Conservation (phyloP, 2,329 filamentous ascomycete genomes). For the Uncinocarpus reesii region DNA sequence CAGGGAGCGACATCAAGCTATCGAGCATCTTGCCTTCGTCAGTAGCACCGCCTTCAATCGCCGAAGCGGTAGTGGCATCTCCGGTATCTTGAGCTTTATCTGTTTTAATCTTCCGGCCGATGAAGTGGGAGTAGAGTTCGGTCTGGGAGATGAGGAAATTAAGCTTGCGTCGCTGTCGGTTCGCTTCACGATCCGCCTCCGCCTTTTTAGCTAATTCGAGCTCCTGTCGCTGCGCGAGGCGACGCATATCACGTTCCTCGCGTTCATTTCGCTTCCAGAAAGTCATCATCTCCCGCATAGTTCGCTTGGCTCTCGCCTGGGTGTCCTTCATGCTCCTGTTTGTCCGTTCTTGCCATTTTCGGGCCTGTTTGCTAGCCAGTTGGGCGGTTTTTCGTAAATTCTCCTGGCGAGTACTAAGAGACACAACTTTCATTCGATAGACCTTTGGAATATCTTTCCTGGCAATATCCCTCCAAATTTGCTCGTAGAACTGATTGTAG, state of each 20-base stretch:
- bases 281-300: slow-evolving; percentile 98
- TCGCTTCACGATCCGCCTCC: slow-evolving; percentile 93
- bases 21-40: slow-evolving; percentile 42
- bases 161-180: slow-evolving; percentile 94
- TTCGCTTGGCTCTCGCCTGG: slow-evolving; percentile 89
- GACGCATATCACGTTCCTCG: slow-evolving; percentile 87
- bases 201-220: slow-evolving; percentile 93
- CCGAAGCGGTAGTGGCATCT: slow-evolving; percentile 51
- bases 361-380: slow-evolving; percentile 90
- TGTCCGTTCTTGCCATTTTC: slow-evolving; percentile 91
- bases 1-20: slow-evolving; percentile 40
- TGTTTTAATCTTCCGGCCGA: slow-evolving; percentile 98
- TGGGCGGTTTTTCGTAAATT: slow-evolving; percentile 97
- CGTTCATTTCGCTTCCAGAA: slow-evolving; percentile 99
- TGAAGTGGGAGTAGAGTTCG: slow-evolving; percentile 97
- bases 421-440: slow-evolving; percentile 75
- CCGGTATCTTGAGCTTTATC: slow-evolving; percentile 86
- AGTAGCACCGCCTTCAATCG: slow-evolving; percentile 32
- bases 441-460: slow-evolving; percentile 91
- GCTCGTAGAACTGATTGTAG: slow-evolving; percentile 93
- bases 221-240: slow-evolving; percentile 89
- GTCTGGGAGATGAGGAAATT: slow-evolving; percentile 99
- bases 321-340: slow-evolving; percentile 99
- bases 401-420: slow-evolving; percentile 76
- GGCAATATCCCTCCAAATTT: slow-evolving; percentile 91